phyloP scores from a whole-genome alignment of 108 stramenopile species.

The Conticribra weissflogii region DNA sequence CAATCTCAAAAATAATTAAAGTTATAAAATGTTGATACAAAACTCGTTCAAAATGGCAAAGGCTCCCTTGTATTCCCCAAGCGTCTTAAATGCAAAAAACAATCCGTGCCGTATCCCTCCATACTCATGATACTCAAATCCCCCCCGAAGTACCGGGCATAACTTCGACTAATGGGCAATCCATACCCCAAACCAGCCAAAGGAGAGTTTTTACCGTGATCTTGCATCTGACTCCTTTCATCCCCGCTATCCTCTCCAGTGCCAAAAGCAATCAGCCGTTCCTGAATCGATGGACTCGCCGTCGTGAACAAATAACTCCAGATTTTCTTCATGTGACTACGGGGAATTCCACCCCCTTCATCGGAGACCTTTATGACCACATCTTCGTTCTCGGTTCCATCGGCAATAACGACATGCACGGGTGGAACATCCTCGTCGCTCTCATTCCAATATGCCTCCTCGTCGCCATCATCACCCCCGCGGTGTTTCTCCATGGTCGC shows the following conservation, averaged over 20 bases:
- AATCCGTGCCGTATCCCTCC: slow-evolving; percentile 99
- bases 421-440: slow-evolving; percentile 90
- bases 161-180: slow-evolving; percentile 94
- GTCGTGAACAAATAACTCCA: slow-evolving; percentile 96
- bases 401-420: slow-evolving; percentile 96
- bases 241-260: background rate
- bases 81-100: slow-evolving; percentile 91
- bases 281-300: slow-evolving; percentile 84
- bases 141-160: slow-evolving; percentile 99
- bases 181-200: slow-evolving; percentile 98
- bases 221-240: slow-evolving; percentile 46
- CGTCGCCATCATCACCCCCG: background rate
- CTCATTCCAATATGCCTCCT: slow-evolving; percentile 31
- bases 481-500: slow-evolving; percentile 95
- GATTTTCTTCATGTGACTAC: slow-evolving; percentile 91
- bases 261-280: slow-evolving; percentile 68
- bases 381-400: slow-evolving; percentile 97
- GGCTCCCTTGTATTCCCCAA: slow-evolving; percentile 87
- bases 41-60: slow-evolving; percentile 64
- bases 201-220: slow-evolving; percentile 90
- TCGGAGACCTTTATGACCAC: slow-evolving; percentile 98
- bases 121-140: slow-evolving; percentile 98
- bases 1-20: too few relatives aligned
- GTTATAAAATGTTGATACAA: too few relatives aligned
- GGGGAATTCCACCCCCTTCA: slow-evolving; percentile 99